Evolutionary conservation across 257 asterid genomes (phyloP).

Genomic region (Cruciata laevipes): DNA sequence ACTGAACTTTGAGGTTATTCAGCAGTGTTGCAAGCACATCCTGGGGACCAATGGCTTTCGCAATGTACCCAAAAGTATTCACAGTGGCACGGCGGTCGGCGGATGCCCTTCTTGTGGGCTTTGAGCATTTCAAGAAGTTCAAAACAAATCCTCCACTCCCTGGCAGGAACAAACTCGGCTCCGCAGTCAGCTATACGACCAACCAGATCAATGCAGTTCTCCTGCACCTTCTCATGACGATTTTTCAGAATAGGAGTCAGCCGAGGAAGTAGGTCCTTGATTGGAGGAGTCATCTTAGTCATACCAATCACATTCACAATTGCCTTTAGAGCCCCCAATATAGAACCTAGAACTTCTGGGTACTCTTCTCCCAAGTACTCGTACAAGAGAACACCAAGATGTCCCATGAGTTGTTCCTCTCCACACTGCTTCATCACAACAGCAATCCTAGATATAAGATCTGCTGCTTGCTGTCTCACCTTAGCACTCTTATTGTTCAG

Average conservation of each 20-base stretch:
- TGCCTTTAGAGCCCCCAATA: constrained; percentile 80
- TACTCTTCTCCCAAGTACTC: constrained; percentile 88
- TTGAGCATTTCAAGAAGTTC: constrained; percentile 96
- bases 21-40: constrained; percentile 83
- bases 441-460: constrained; percentile 78
- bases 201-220: constrained; percentile 82
- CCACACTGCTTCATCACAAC: constrained; percentile 91
- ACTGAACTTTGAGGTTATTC: constrained; percentile 83
- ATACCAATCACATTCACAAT: constrained; percentile 89
- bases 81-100: constrained; percentile 90
- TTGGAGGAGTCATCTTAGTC: constrained; percentile 95
- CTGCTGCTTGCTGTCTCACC: constrained; percentile 90
- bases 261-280: constrained; percentile 90
- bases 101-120: constrained; percentile 89
- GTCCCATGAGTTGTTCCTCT: constrained; percentile 89
- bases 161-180: constrained; percentile 88
- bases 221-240: constrained; percentile 92
- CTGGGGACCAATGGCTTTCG: constrained; percentile 87
- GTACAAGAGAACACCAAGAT: constrained; percentile 81
- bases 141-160: constrained; percentile 91
- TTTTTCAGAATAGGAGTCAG: constrained; percentile 83
- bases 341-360: constrained; percentile 87
- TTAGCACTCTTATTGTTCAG: constrained; percentile 88
- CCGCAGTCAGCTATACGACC: constrained; percentile 93
- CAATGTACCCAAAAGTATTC: constrained; percentile 82